Evolutionary conservation across 441 rosid genomes (phyloP), one percentile per base, ranked within the genome.

Genomic region (Gossypium davidsonii): DNA sequence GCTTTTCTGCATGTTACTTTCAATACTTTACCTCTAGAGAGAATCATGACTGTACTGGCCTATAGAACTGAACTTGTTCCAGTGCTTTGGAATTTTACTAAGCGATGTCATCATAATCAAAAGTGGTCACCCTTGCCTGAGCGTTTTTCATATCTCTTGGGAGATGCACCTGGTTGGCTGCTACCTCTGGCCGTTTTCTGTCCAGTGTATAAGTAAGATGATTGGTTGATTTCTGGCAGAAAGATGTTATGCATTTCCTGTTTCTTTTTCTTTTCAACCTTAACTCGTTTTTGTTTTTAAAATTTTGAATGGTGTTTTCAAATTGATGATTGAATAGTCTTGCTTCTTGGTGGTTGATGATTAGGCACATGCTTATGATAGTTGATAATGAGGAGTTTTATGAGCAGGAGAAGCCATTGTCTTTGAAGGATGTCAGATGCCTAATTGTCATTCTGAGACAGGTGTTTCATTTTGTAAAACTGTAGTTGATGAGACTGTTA

Each of bases 351-450:
- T 81, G 79, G 76, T 77, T 86, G 73, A 75, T 86, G 73, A 75
- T 76, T 85, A 96, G 99, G 97, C 96, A 91, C 83, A 90, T 96
- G 99, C 99, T 96, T 80, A 93, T 73, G 85, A 86, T 93, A 76
- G 95, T 91, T 70, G 98, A 93, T 77, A 96, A 91, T 77, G 99
- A 93, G 80, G 99, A 93, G 85, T 96, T 96, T 76, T 96, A 96
- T 76, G 98, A 96, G 81, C 88, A 88, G 80, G 96, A 91, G 86
- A 96, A 89, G 83, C 98, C 97, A 68, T 79, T 96, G 70, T 85
- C 96, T 2, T 79, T 96, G 81, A 85, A 84, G 81, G 99, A 96
- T 83, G 85, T 89, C 58, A 83, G 89, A 79, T 83, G 83, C 81
- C 85, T 93, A 66, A 82, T 96, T 82, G 76, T 92, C 68, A 92